Evolutionary conservation across 2,329 filamentous ascomycete genomes (phyloP).

Genomic region (Trichocomaceae sp.): DNA sequence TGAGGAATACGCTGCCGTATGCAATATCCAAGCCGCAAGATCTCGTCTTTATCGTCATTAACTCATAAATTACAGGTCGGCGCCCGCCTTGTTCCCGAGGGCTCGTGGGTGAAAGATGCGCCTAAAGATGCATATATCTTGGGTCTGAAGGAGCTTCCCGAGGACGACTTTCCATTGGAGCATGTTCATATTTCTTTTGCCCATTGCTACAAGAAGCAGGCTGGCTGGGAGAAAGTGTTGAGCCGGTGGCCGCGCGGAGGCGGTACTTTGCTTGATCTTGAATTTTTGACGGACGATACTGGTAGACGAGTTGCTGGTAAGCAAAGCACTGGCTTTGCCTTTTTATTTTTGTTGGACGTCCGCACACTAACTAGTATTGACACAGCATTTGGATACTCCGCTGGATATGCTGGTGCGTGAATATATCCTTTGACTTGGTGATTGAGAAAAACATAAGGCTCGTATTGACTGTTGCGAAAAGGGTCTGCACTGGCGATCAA

Average conservation of each 20-base stretch:
- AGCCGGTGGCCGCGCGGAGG: conserved; percentile 69
- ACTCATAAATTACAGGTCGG: conserved; percentile 41
- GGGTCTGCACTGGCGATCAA: conserved; percentile 67
- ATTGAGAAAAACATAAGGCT: background rate
- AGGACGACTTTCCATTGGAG: conserved; percentile 62
- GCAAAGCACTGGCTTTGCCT: background rate
- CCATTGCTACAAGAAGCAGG: conserved; percentile 71
- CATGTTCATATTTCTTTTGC: conserved; percentile 67
- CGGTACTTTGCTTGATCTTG: conserved; percentile 74
- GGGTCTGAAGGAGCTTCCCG: conserved; percentile 71
- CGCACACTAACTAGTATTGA: background rate
- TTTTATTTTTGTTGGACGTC: background rate
- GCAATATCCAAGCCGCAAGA: background rate
- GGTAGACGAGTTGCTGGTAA: conserved; percentile 51
- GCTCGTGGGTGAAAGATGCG: conserved; percentile 59
- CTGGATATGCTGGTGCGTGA: conserved; percentile 59
- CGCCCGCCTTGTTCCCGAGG: conserved; percentile 58
- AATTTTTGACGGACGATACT: conserved; percentile 70
- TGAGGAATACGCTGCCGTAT: conserved; percentile 13
- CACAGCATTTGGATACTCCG: conserved; percentile 53
- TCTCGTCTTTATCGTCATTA: background rate
- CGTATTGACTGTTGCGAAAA: conserved; percentile 14
- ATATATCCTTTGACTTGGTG: background rate
- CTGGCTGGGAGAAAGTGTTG: conserved; percentile 72
- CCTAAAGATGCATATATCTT: conserved; percentile 64